These are phyloP conservation scores for Scedosporium boydii DNA, from an alignment of 2,329 filamentous ascomycete species.

Conservation along the genomic window DNA sequence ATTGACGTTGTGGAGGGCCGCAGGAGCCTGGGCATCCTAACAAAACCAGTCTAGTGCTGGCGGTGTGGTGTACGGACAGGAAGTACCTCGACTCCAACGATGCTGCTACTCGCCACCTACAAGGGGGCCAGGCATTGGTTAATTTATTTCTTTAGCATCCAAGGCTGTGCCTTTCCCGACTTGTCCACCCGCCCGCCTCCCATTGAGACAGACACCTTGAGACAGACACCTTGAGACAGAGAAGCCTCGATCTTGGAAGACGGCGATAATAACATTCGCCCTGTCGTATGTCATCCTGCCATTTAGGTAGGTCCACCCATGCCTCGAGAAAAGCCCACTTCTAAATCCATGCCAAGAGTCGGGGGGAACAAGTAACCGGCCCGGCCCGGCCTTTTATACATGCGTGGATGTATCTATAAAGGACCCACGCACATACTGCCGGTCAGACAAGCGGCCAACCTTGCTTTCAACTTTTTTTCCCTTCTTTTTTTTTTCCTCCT, in stretches of 20 bases:
- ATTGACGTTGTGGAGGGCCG: not conserved
- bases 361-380: not conserved
- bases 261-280: not conserved
- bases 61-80: too few species aligned
- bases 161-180: not conserved
- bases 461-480: not conserved
- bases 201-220: not conserved
- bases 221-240: not conserved
- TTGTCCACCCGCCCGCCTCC: not conserved
- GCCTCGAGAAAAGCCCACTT: not conserved
- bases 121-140: too few species aligned
- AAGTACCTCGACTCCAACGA: too few species aligned
- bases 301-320: not conserved
- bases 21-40: too few species aligned
- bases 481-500: not conserved
- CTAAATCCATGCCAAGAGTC: not conserved
- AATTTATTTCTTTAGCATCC: too few species aligned
- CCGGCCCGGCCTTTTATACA: slow-evolving; percentile 1
- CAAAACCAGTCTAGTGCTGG: too few species aligned
- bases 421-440: not conserved
- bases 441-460: not conserved
- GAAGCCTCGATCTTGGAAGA: not conserved
- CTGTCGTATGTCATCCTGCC: slow-evolving; percentile 1
- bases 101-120: too few species aligned
- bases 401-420: not conserved